Evolutionary conservation across 345 rosid genomes (phyloP), one percentile per base, ranked within the genome.

Genomic region (Eucalyptus pumila): DNA sequence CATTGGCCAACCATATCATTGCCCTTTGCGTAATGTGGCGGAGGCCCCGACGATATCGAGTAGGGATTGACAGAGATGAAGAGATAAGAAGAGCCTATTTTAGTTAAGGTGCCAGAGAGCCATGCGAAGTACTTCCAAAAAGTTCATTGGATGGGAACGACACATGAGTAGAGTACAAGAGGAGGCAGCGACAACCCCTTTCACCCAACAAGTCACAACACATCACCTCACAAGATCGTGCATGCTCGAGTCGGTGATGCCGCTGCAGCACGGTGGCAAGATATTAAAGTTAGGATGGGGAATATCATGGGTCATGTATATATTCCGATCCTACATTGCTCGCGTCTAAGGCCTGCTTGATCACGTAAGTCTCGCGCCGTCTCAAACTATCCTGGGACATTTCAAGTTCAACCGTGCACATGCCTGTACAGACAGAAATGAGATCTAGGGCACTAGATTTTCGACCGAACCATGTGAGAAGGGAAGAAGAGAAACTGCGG

Each of bases 221-320:
- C 32, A 27, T 60, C 16, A 12, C 16, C 34, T 60, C 69, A 30
- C n/a, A 62, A 30, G 34, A 62, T 62, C 4, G 15, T 1, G 69
- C 16, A 6, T 26, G 15, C 67, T 0, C 0, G 7, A 26, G 67
- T 11, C 32, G 15, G 7, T 5, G 4, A 8, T 4, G 26, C 58
- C 11, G 11, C 26, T 8, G 26, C 11, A 2, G 58, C 11, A 52
- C 1, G 5, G 26, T 8, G 58, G 26, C 58, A 26, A 60, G 7
- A 12, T 26, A 27, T 26, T 6, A 60, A 60, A 26, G 67, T 26
- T 60, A 60, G n/a, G 67, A 60, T 26, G 67, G 67, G 67, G 14
- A 27, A 60, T 27, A 27, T 60, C 32, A 26, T 2, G 32, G 1
- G 32, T 27, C 32, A 3, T 12, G 65, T 27, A 11, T 12, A 26